Evolutionary conservation across 1,284 basidiomycete genomes (phyloP), one percentile per base, ranked within the genome.

Genomic region (Ceraceosorus bombacis): DNA sequence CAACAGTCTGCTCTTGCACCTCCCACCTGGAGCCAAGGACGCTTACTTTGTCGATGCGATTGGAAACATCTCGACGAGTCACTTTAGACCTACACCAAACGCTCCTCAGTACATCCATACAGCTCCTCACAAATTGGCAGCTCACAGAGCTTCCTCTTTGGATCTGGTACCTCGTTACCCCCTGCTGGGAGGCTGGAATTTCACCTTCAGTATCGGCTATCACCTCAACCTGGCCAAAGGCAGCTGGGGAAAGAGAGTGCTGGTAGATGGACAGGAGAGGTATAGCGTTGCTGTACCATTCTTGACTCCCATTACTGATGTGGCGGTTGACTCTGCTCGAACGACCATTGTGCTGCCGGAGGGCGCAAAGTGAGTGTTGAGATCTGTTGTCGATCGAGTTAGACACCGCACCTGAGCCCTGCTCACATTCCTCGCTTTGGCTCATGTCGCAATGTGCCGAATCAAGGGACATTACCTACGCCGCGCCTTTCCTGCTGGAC

Each of bases 151-250:
- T 10, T 80, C 83, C 6, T 84, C 85, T 41, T 71, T 77, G 3
- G 91, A 97, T 71, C 77, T 98, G 51, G 83, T 82, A 51, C 94
- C 95, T 0, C 84, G 95, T 46, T 99, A 93, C 78, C 95, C 95
- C 6, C 73, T 99, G 37, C 79, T 97, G 63, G 95, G 95, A 39
- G 92, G 94, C 15, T 99, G 95, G 95, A 97, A 96, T 78, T 98
- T 95, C 79, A 85, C 82, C 49, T 98, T 94, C 80, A 90, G 88
- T 5, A 82, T 97, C 9, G 95, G 95, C 3, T 99, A 88, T 83
- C 91, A 97, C 72, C 87, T 89, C 10, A 59, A 61, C 7, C 66
- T 76, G n/a, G 54, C 56, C 8, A 10, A 48, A 1, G 70, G 69
- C 2, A 70, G 70, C 5, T 83, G 43, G 83, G 82, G 63, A 86